phyloP scores from a whole-genome alignment of 257 asterid species.

The Petunia axillaris region DNA sequence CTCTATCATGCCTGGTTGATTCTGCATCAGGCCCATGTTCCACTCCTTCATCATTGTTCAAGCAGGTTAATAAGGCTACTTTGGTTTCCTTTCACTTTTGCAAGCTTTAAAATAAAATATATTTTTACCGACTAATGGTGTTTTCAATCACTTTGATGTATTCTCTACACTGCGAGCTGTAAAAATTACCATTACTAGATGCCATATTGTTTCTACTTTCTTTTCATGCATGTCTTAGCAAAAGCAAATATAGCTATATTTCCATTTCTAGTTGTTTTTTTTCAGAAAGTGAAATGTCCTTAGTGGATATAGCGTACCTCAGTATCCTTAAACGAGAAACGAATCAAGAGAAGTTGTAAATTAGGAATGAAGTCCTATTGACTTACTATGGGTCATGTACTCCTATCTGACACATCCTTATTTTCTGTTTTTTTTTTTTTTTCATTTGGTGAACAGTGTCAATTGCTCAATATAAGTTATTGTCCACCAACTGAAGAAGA shows the following conservation, averaged over 20 bases:
- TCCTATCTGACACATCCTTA: background rate
- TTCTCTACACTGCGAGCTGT: too few relatives aligned
- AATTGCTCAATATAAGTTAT: conserved; percentile 73
- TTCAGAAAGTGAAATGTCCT: background rate
- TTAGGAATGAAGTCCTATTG: background rate
- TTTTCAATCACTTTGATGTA: too few relatives aligned
- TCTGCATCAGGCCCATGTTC: conserved; percentile 49
- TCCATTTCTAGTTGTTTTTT: background rate
- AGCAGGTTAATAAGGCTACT: conserved; percentile 51
- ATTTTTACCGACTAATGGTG: too few relatives aligned
- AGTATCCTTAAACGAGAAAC: background rate
- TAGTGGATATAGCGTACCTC: background rate
- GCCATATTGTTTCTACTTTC: too few relatives aligned
- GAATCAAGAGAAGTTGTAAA: background rate
- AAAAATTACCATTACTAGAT: too few relatives aligned
- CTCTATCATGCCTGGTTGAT: conserved; percentile 67
- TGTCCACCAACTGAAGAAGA: conserved; percentile 82
- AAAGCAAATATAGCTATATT: too few relatives aligned
- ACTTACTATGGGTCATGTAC: too few relatives aligned
- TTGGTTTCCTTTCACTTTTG: background rate
- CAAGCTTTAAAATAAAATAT: background rate
- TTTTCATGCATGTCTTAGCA: too few relatives aligned
- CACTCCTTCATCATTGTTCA: conserved; percentile 45
- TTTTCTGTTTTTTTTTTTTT: conserved; percentile 14
- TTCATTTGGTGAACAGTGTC: conserved; percentile 59